Base-by-base conservation (phyloP, 2,329 filamentous ascomycete species). In the Talaromyces sp. region DNA sequence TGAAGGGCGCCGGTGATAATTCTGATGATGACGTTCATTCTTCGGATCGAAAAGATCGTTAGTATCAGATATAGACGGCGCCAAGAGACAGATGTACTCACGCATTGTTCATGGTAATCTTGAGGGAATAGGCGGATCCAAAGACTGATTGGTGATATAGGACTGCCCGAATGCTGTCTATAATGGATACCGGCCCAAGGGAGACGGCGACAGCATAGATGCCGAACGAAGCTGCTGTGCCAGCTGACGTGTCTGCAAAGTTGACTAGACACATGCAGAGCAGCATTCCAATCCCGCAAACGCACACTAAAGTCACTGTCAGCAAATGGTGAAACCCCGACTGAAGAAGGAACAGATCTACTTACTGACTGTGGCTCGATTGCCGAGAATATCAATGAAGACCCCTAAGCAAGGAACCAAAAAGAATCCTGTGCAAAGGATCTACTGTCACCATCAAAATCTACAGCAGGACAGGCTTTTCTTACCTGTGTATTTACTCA, bases 91-190 rank as follows among this genome's bases (percentile, higher is more conserved):
- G 11, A 58, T 49, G 22, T 8, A 66, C 77, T 62, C 70, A 81
- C 79, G 79, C 77, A 63, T 89, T 89, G 70, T 88, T 88, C 70
- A 87, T 84, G 25, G 84, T 84, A 41, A 88, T 82, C 66, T 89
- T 89, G 64, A 87, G 73, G 0, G 85, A 81, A 66, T 88, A 88
- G 0, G 83, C 87, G 0, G 85, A 83, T 0, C 86, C 86, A 65
- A 88, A 89, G 0, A 86, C 83, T 2, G 83, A 83, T 64, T 86
- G 83, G 31, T 87, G 80, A 83, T 85, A 87, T 73, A 89, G 82
- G 0, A 81, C 81, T 0, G 86, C 87, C 17, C 87, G 84, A 31
- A 88, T 86, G 25, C 83, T 79, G 70, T 89, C 86, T 61, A 89
- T 87, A 65, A 88, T 85, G 3, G 82, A 78, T 0, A 85, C 86